phyloP scores from a whole-genome alignment of 1,139 yeast species.

The Kluyveromyces marxianus region DNA sequence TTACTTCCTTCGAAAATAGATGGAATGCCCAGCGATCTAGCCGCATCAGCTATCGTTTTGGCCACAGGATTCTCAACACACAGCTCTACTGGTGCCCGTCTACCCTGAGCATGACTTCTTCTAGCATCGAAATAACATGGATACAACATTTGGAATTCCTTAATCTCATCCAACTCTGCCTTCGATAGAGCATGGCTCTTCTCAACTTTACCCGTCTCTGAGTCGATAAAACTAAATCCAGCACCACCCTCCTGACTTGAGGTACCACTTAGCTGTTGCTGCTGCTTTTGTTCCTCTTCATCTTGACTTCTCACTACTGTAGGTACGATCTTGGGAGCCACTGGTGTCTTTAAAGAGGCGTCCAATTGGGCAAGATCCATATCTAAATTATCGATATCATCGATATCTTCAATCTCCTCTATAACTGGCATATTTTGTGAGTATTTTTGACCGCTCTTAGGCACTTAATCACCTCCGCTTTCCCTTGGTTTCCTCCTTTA shows the following conservation, averaged over 20 bases:
- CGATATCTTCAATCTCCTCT: conserved; percentile 76
- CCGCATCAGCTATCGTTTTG: conserved; percentile 63
- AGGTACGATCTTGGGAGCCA: conserved; percentile 62
- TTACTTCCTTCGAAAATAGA: conserved; percentile 67
- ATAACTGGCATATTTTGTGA: conserved; percentile 53
- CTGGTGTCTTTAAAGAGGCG: conserved; percentile 59
- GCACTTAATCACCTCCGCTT: background rate
- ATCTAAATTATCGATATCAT: conserved; percentile 85
- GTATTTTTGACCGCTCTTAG: background rate
- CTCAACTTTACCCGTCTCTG: conserved; percentile 21
- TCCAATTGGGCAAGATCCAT: conserved; percentile 91
- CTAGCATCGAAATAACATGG: conserved; percentile 87
- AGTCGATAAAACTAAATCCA: conserved; percentile 20
- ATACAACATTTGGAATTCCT: conserved; percentile 64
- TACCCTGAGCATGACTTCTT: conserved; percentile 72
- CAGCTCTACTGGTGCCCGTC: conserved; percentile 57
- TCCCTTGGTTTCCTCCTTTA: background rate
- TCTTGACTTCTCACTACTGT: conserved; percentile 60
- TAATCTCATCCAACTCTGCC: conserved; percentile 44
- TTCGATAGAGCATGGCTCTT: conserved; percentile 25
- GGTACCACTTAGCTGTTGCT: conserved; percentile 6
- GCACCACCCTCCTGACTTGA: conserved; percentile 4
- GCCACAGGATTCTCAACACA: conserved; percentile 90
- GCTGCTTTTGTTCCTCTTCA: conserved; percentile 24
- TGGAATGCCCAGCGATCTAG: conserved; percentile 33